These are phyloP conservation scores for Penicillium waksmanii DNA, from an alignment of 495 filamentous ascomycete genomes.

Conservation along the genomic window DNA sequence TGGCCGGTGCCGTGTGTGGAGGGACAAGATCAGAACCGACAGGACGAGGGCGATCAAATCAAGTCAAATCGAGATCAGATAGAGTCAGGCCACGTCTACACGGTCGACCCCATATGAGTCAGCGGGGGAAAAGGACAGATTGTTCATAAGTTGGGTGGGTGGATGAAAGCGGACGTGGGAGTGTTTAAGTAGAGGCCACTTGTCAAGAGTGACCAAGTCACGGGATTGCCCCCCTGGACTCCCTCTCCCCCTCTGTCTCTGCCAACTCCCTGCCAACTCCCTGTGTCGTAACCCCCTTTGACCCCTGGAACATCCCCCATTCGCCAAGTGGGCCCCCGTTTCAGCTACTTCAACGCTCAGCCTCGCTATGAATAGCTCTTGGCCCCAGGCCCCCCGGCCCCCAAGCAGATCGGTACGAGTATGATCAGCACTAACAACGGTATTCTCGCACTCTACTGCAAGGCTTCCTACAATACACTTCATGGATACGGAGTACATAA, in stretches of 20 bases:
- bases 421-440: background rate
- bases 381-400: background rate
- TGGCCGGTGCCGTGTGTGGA: conserved; percentile 1
- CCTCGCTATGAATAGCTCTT: conserved; percentile 4
- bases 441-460: background rate
- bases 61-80: background rate
- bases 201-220: background rate
- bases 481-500: background rate
- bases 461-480: background rate
- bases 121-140: background rate
- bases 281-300: too few relatives aligned
- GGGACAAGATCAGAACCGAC: background rate
- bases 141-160: background rate
- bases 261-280: too few relatives aligned
- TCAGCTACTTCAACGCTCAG: background rate
- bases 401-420: background rate
- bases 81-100: background rate
- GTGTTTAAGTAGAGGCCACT: conserved; percentile 1
- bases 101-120: conserved; percentile 1
- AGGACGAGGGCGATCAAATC: background rate
- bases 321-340: background rate
- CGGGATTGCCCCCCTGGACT: background rate
- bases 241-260: too few relatives aligned
- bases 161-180: background rate
- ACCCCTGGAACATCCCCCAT: too few relatives aligned